Evolutionary conservation across 2,329 filamentous ascomycete species (phyloP).

Genomic region (Stenocarpella maydis): DNA sequence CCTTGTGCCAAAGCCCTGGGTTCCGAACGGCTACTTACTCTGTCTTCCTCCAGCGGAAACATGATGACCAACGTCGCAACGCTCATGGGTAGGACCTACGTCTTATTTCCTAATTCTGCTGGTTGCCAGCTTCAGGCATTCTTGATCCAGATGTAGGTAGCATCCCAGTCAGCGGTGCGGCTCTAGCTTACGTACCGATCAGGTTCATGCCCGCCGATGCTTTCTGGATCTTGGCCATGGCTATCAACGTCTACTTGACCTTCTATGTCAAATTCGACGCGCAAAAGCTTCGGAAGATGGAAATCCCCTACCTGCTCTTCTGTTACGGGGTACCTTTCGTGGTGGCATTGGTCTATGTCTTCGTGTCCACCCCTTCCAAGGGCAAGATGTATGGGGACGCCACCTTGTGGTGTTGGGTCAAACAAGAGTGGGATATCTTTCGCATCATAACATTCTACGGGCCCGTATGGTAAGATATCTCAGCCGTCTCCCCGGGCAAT

Average conservation of each 20-base stretch:
- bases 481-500: background rate
- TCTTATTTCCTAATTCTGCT: constrained; percentile 56
- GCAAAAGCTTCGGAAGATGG: constrained; percentile 68
- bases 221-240: constrained; percentile 83
- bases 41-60: constrained; percentile 62
- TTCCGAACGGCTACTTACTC: constrained; percentile 1
- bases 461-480: constrained; percentile 66
- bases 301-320: constrained; percentile 72
- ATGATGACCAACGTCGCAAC: constrained; percentile 80
- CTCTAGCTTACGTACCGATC: constrained; percentile 16
- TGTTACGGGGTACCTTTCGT: constrained; percentile 80
- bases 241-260: constrained; percentile 82
- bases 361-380: constrained; percentile 59
- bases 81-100: constrained; percentile 71
- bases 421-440: constrained; percentile 71
- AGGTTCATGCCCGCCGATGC: constrained; percentile 83
- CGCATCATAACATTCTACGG: constrained; percentile 80
- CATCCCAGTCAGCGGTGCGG: background rate
- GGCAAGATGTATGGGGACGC: constrained; percentile 78
- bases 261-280: constrained; percentile 80
- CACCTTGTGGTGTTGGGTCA: constrained; percentile 84
- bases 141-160: constrained; percentile 79
- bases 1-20: background rate
- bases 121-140: constrained; percentile 79
- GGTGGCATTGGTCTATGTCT: constrained; percentile 73